A percentile compares a stretch with the other conserved stretches of the same genome.
Evolutionary conservation across 1,284 basidiomycete species (phyloP).

Genomic region (Malassezia sympodialis): DNA sequence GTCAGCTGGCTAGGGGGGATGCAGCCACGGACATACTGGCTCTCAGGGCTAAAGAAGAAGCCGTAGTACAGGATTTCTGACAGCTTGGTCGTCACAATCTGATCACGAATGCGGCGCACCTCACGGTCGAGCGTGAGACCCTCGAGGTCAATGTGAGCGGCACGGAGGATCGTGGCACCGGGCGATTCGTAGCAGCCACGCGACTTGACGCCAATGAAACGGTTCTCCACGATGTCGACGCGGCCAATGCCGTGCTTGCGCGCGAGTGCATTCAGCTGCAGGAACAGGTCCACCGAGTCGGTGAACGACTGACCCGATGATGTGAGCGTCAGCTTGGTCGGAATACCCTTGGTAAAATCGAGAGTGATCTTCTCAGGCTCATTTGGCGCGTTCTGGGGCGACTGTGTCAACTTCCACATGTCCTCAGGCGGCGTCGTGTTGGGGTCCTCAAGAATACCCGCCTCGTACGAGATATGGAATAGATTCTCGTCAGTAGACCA

Average conservation of each 20-base stretch:
- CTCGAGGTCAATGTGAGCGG: conserved; percentile 90
- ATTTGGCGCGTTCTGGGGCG: conserved; percentile 71
- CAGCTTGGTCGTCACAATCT: conserved; percentile 83
- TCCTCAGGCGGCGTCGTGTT: conserved; percentile 87
- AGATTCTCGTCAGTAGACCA: conserved; percentile 97
- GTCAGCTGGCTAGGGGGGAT: conserved; percentile 83
- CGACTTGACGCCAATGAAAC: conserved; percentile 97
- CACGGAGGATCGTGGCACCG: conserved; percentile 86
- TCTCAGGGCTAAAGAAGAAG: conserved; percentile 88
- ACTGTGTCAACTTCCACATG: conserved; percentile 97
- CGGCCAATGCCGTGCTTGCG: conserved; percentile 91
- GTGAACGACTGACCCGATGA: conserved; percentile 52
- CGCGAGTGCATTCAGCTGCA: conserved; percentile 78
- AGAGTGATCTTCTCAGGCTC: conserved; percentile 64
- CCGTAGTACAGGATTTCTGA: conserved; percentile 89
- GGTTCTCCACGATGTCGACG: conserved; percentile 98
- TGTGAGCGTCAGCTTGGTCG: conserved; percentile 32
- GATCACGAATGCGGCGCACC: conserved; percentile 84
- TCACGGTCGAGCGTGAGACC: conserved; percentile 95
- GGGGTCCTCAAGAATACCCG: conserved; percentile 95
- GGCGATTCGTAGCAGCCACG: conserved; percentile 98
- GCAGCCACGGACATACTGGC: conserved; percentile 68
- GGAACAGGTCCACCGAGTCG: conserved; percentile 91
- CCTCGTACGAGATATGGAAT: conserved; percentile 99
- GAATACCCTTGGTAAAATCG: conserved; percentile 69